phyloP scores from a whole-genome alignment of 1,284 basidiomycete genomes.

The Leccinum variabile region DNA sequence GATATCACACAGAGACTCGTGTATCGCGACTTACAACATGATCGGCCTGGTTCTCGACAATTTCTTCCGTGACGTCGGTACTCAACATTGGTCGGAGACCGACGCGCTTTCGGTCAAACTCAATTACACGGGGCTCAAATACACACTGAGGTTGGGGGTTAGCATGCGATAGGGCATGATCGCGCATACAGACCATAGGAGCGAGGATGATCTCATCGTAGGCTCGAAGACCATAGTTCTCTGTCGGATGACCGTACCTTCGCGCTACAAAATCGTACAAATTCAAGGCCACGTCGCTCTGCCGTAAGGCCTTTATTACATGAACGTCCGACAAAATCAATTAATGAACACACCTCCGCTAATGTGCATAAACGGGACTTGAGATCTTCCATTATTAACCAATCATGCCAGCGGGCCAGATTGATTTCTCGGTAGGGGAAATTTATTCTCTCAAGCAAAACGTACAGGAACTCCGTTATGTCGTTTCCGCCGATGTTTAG shows the following conservation, averaged over 20 bases:
- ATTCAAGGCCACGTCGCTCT: constrained; percentile 87
- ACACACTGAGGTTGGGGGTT: constrained; percentile 58
- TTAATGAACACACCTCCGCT: constrained; percentile 62
- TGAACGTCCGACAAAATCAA: not conserved
- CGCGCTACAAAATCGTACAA: constrained; percentile 89
- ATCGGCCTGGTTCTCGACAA: constrained; percentile 63
- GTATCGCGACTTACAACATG: constrained; percentile 50
- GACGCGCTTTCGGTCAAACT: constrained; percentile 78
- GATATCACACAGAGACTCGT: not conserved
- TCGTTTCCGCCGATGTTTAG: constrained; percentile 92
- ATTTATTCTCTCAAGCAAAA: constrained; percentile 77
- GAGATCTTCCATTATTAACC: constrained; percentile 86
- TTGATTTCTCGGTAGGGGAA: constrained; percentile 90
- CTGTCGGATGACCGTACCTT: constrained; percentile 70
- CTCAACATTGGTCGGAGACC: constrained; percentile 48
- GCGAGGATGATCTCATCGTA: constrained; percentile 97
- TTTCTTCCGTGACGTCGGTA: constrained; percentile 69
- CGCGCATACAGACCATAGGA: constrained; percentile 68
- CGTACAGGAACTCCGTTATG: constrained; percentile 85
- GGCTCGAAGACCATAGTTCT: constrained; percentile 88
- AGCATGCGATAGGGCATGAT: constrained; percentile 7
- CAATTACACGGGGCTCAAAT: constrained; percentile 90
- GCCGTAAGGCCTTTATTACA: constrained; percentile 33
- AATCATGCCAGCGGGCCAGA: constrained; percentile 77
- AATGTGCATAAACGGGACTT: constrained; percentile 83